Conservation (phyloP, 2,329 filamentous ascomycete genomes). For the Volutella citrinella region DNA sequence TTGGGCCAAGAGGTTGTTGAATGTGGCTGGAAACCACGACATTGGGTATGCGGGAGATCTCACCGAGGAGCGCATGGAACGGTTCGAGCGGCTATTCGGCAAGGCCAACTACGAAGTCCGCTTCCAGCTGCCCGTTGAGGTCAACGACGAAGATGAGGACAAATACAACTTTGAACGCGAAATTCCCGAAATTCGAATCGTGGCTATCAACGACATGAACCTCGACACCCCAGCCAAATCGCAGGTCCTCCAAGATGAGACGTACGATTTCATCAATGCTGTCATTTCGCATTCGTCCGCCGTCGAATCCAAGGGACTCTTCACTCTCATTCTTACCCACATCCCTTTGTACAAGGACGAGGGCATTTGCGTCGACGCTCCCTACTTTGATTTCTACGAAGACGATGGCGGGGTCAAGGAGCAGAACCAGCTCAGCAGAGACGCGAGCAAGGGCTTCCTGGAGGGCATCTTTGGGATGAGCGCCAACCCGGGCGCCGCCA, state of each 20-base stretch:
- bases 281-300: constrained; percentile 61
- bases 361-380: constrained; percentile 80
- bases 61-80: constrained; percentile 66
- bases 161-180: constrained; percentile 48
- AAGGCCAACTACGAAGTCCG: constrained; percentile 86
- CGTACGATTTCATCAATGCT: constrained; percentile 73
- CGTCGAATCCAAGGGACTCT: constrained; percentile 61
- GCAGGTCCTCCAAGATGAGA: constrained; percentile 66
- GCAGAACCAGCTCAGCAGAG: constrained; percentile 82
- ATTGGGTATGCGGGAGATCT: constrained; percentile 95
- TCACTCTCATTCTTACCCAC: constrained; percentile 86
- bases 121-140: constrained; percentile 57
- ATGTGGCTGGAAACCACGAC: constrained; percentile 93
- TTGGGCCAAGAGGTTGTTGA: constrained; percentile 80
- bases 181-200: constrained; percentile 70
- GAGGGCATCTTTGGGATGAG: constrained; percentile 81
- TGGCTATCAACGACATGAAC: constrained; percentile 91
- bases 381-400: constrained; percentile 79
- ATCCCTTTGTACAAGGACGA: constrained; percentile 82
- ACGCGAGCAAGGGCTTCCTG: constrained; percentile 71
- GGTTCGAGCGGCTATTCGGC: constrained; percentile 85
- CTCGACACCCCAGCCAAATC: constrained; percentile 79
- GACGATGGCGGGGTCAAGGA: constrained; percentile 74
- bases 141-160: constrained; percentile 38
- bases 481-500: constrained; percentile 55